Percentiles rank a stretch among this genome's conserved stretches.
Evolutionary conservation across 2,329 filamentous ascomycete species (phyloP).

Genomic region (Kalmusia sp.): DNA sequence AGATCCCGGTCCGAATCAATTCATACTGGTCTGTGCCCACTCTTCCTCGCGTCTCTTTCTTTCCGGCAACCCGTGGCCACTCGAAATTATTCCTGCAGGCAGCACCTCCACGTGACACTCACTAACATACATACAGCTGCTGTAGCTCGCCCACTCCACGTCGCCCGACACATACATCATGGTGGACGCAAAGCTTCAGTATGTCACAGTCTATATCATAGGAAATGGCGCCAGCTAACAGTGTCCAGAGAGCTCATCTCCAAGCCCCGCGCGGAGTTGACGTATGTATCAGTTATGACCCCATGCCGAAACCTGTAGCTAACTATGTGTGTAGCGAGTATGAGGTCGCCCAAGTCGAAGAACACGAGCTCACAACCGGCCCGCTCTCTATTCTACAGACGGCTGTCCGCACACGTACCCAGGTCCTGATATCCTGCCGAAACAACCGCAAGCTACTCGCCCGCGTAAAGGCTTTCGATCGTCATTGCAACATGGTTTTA

Average conservation of each 20-base stretch:
- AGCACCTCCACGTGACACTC: constrained; percentile 24
- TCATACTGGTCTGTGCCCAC: constrained; percentile 28
- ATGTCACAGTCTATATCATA: constrained; percentile 18
- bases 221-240: constrained; percentile 27
- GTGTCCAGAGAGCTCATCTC: constrained; percentile 79
- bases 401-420: constrained; percentile 90
- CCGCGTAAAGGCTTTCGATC: constrained; percentile 96
- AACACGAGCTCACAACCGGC: constrained; percentile 80
- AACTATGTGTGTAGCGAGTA: constrained; percentile 71
- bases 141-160: constrained; percentile 7
- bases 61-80: constrained; percentile 16
- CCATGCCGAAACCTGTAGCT: constrained; percentile 19
- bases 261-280: constrained; percentile 89
- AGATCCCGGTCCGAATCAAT: constrained; percentile 26
- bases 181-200: constrained; percentile 55
- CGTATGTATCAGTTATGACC: constrained; percentile 64
- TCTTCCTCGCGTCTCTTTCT: constrained; percentile 18
- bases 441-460: constrained; percentile 98
- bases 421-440: constrained; percentile 95
- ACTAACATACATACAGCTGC: constrained; percentile 24
- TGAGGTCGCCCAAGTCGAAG: constrained; percentile 82
- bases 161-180: constrained; percentile 18
- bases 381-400: constrained; percentile 95
- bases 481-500: constrained; percentile 98
- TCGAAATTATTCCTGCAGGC: constrained; percentile 22